Conservation (phyloP, 169 alveolate genomes). For the Besnoitia besnoiti region DNA sequence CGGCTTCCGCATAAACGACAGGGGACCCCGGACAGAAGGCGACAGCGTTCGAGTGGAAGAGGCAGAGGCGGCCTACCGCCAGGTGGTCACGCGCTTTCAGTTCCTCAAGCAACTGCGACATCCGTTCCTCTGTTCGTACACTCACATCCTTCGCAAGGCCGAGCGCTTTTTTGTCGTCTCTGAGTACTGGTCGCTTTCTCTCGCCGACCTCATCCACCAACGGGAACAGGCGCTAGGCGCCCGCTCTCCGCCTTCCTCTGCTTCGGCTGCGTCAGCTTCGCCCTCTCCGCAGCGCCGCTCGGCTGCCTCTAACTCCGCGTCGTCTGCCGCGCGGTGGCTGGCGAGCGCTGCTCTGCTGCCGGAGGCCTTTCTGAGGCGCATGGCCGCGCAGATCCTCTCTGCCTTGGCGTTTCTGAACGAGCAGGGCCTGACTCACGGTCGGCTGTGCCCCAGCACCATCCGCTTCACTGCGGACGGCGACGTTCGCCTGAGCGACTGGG, state of each 20-base stretch:
- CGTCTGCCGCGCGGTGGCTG: neutral
- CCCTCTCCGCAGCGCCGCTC: neutral
- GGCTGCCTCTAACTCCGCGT: neutral
- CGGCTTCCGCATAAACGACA: neutral
- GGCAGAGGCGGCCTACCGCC: conserved; percentile 51
- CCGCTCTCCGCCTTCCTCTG: neutral
- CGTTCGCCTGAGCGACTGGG: conserved; percentile 63
- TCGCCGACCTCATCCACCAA: conserved; percentile 42
- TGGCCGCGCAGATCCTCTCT: conserved; percentile 43
- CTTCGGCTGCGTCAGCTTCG: neutral
- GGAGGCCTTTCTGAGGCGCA: conserved; percentile 23
- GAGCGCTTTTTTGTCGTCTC: conserved; percentile 51
- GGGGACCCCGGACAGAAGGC: too few relatives aligned
- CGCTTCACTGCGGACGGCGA: conserved; percentile 44
- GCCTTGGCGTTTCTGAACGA: conserved; percentile 49
- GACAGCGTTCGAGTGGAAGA: neutral
- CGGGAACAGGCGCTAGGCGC: neutral
- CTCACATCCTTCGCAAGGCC: conserved; percentile 44
- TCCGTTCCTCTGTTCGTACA: conserved; percentile 64
- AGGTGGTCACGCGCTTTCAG: conserved; percentile 53
- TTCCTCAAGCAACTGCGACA: conserved; percentile 57
- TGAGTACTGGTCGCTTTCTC: conserved; percentile 64
- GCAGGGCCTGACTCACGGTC: conserved; percentile 41
- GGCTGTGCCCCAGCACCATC: conserved; percentile 45
- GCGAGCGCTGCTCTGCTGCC: neutral